These are phyloP conservation scores for Claviceps purpurea DNA, from an alignment of 2,329 filamentous ascomycete genomes.

Conservation along the genomic window DNA sequence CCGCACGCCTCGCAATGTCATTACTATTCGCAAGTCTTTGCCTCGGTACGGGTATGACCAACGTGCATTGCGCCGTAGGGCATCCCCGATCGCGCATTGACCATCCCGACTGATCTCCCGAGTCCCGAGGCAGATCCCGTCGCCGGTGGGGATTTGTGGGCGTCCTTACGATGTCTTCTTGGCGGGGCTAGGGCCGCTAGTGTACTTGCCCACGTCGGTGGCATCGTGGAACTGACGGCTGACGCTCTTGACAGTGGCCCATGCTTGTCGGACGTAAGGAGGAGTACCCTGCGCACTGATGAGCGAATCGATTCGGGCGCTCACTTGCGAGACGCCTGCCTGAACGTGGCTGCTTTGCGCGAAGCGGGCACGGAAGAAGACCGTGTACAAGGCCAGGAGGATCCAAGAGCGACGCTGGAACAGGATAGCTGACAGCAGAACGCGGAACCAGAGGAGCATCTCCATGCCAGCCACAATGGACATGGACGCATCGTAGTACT, in stretches of 20 bases:
- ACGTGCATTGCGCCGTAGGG: too few species aligned
- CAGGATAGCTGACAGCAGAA: constrained; percentile 66
- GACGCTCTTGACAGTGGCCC: constrained; percentile 64
- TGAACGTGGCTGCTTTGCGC: constrained; percentile 90
- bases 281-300: constrained; percentile 80
- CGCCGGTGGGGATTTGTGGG: neutral
- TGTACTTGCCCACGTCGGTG: constrained; percentile 67
- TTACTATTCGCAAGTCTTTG: too few species aligned
- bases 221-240: constrained; percentile 62
- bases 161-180: constrained; percentile 29
- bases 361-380: constrained; percentile 83
- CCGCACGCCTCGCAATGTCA: too few species aligned
- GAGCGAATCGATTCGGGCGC: constrained; percentile 64
- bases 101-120: neutral
- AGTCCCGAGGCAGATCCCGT: neutral
- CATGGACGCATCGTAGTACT: constrained; percentile 96
- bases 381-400: constrained; percentile 70
- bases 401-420: constrained; percentile 91
- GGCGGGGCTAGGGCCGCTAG: constrained; percentile 40
- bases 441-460: constrained; percentile 72
- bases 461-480: constrained; percentile 80
- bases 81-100: neutral
- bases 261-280: constrained; percentile 63
- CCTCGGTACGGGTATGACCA: too few species aligned
- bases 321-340: constrained; percentile 58